These are phyloP conservation scores for Eucalyptus leucophloia DNA, from an alignment of 345 rosid genomes.

Conservation along the genomic window DNA sequence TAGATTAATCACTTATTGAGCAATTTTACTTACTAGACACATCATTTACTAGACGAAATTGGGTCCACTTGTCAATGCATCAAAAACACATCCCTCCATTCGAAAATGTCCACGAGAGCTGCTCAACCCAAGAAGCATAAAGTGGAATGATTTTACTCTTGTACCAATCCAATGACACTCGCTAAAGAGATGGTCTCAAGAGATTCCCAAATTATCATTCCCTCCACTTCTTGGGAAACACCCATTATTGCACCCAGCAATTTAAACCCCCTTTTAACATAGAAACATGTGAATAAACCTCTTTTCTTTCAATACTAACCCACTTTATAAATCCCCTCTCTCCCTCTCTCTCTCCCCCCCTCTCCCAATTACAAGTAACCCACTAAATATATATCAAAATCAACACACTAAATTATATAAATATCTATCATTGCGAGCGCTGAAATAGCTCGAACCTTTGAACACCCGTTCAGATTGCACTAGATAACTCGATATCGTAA, in stretches of 20 bases:
- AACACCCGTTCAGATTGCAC: neutral
- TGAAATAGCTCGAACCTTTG: neutral
- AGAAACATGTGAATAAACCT: slow-evolving; percentile 4
- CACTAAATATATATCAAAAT: neutral
- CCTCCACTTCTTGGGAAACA: slow-evolving; percentile 43
- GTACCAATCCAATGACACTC: neutral
- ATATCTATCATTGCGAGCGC: neutral
- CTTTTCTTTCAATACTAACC: neutral
- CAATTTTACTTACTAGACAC: neutral
- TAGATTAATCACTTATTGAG: neutral
- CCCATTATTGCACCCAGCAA: slow-evolving; percentile 40
- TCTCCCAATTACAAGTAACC: neutral
- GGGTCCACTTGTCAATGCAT: neutral
- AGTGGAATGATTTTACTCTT: slow-evolving; percentile 4
- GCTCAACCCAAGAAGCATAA: slow-evolving; percentile 10
- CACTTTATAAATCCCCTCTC: neutral
- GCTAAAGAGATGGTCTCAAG: neutral
- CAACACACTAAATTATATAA: neutral
- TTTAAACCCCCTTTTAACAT: slow-evolving; percentile 2
- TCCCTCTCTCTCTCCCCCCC: neutral
- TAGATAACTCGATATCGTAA: neutral
- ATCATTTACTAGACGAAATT: neutral
- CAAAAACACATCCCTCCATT: neutral
- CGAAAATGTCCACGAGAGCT: slow-evolving; percentile 22
- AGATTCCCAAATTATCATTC: slow-evolving; percentile 39